Conservation (phyloP, 2,329 filamentous ascomycete genomes). For the Raffaelea ambrosiae region DNA sequence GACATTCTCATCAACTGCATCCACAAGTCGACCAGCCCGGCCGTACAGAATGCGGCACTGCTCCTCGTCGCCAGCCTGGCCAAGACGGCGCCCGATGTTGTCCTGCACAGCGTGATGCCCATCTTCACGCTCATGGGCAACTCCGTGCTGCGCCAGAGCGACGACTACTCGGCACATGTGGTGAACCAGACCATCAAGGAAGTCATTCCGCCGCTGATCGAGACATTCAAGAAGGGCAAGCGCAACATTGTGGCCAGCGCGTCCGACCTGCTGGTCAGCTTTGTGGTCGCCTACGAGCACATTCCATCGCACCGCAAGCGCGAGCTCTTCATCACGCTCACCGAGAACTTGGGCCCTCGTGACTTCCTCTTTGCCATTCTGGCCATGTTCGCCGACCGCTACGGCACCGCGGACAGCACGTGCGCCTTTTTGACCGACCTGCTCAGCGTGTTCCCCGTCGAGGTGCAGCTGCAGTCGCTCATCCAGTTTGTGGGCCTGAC, state of each 20-base stretch:
- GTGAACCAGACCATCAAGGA: conserved; percentile 92
- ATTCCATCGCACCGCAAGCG: conserved; percentile 81
- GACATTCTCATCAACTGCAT: conserved; percentile 93
- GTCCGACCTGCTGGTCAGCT: conserved; percentile 86
- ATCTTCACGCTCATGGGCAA: conserved; percentile 98
- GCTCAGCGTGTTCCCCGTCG: conserved; percentile 61
- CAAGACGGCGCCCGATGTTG: conserved; percentile 77
- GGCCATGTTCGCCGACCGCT: conserved; percentile 84
- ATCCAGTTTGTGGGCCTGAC: conserved; percentile 69
- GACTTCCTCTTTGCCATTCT: conserved; percentile 85
- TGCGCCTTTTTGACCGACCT: conserved; percentile 69
- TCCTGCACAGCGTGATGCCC: conserved; percentile 96
- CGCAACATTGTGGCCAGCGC: conserved; percentile 72
- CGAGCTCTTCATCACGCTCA: conserved; percentile 74
- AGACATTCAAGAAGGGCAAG: conserved; percentile 73
- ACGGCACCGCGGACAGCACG: conserved; percentile 67
- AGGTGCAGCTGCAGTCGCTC: conserved; percentile 70
- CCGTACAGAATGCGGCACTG: conserved; percentile 87
- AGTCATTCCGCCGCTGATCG: conserved; percentile 84
- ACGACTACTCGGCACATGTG: conserved; percentile 94
- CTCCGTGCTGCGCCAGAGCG: conserved; percentile 82
- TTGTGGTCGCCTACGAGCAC: conserved; percentile 93
- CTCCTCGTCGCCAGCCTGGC: conserved; percentile 82
- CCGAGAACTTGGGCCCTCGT: conserved; percentile 73
- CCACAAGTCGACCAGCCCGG: conserved; percentile 80